Evolutionary conservation across 1,284 basidiomycete species (phyloP).

Genomic region (Heterobasidion irregulare): DNA sequence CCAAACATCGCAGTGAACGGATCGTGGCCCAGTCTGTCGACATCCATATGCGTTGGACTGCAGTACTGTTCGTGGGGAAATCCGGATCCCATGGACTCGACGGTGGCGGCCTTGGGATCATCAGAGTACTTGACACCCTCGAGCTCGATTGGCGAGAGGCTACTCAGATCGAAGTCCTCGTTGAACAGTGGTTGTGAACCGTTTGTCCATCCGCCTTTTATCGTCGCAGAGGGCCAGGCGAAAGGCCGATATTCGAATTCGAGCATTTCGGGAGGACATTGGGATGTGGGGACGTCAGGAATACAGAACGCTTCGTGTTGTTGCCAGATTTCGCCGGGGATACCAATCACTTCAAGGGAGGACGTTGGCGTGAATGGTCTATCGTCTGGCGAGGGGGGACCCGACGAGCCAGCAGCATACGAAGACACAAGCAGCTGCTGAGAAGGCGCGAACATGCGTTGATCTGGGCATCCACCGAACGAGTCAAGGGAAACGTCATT

Average conservation of each 20-base stretch:
- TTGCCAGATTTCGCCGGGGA: conserved; percentile 13
- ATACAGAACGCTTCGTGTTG: conserved; percentile 9
- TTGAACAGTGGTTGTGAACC: conserved; percentile 26
- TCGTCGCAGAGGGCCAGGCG: conserved; percentile 22
- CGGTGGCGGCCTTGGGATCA: neutral
- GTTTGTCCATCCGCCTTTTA: conserved; percentile 16
- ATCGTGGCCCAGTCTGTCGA: neutral
- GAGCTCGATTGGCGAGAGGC: conserved; percentile 39
- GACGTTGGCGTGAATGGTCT: conserved; percentile 11
- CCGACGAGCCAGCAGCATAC: conserved; percentile 29
- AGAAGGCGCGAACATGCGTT: conserved; percentile 19
- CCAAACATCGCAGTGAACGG: conserved; percentile 9
- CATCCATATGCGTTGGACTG: neutral
- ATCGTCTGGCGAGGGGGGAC: conserved; percentile 21
- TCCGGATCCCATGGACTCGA: neutral
- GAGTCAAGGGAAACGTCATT: conserved; percentile 23
- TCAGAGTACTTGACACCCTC: conserved; percentile 23
- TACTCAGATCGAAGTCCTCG: conserved; percentile 38
- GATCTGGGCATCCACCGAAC: conserved; percentile 27
- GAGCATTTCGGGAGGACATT: conserved; percentile 16
- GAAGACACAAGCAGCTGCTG: conserved; percentile 21
- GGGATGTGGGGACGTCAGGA: neutral
- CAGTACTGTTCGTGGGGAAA: neutral
- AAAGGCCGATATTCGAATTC: conserved; percentile 22
- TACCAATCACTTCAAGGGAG: conserved; percentile 9